Percentiles rank a stretch among this genome's conserved stretches.
Conservation (phyloP, 2,329 filamentous ascomycete genomes). For the Didymosphaeria variabile region DNA sequence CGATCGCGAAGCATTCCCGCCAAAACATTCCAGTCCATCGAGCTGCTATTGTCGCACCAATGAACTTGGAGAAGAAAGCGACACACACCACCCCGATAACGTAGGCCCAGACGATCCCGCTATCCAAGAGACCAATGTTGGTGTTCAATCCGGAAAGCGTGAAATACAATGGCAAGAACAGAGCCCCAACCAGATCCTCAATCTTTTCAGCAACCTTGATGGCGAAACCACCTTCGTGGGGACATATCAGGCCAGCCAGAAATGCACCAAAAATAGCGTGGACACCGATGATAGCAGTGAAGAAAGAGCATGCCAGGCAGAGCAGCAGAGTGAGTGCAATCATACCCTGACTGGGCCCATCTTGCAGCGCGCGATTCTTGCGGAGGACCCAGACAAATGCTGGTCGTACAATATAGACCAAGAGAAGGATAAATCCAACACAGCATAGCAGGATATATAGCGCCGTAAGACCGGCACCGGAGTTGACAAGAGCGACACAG, state of each 20-base stretch:
- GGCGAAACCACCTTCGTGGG: conserved; percentile 87
- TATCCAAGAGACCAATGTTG: conserved; percentile 82
- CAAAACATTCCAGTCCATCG: conserved; percentile 80
- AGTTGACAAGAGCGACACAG: conserved; percentile 92
- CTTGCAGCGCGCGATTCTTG: conserved; percentile 79
- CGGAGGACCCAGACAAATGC: conserved; percentile 77
- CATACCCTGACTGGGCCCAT: conserved; percentile 86
- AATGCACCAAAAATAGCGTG: conserved; percentile 96
- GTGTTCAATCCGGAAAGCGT: conserved; percentile 90
- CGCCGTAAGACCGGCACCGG: conserved; percentile 80
- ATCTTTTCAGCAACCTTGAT: conserved; percentile 94
- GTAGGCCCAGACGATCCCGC: conserved; percentile 87
- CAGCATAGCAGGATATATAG: conserved; percentile 83
- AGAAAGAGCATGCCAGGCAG: conserved; percentile 81
- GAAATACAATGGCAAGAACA: conserved; percentile 93
- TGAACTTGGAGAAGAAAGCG: conserved; percentile 85
- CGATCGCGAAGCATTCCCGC: conserved; percentile 89
- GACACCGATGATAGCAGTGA: conserved; percentile 88
- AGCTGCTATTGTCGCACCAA: conserved; percentile 82
- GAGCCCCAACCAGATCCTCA: conserved; percentile 83
- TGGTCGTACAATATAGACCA: conserved; percentile 77
- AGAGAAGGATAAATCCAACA: conserved; percentile 77
- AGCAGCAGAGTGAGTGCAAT: conserved; percentile 84
- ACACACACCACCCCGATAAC: conserved; percentile 82
- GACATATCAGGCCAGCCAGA: conserved; percentile 86